phyloP scores from a whole-genome alignment of 1,139 yeast genomes.

The Protomyces pachydermus region DNA sequence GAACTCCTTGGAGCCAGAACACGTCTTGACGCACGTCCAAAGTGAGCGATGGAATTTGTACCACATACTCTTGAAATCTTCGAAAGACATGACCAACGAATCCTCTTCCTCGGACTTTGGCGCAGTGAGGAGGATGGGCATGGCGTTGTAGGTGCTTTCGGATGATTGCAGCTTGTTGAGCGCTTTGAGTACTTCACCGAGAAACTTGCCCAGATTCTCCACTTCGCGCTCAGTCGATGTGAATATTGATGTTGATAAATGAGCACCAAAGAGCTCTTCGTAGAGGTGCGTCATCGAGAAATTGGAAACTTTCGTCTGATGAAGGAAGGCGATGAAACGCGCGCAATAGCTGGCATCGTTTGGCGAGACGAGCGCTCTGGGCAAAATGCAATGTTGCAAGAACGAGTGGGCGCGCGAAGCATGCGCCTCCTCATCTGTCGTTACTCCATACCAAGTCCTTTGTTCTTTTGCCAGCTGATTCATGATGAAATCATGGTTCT shows the following conservation, averaged over 20 bases:
- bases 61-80: constrained; percentile 43
- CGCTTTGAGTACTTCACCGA: constrained; percentile 51
- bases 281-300: constrained; percentile 48
- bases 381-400: constrained; percentile 64
- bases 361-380: constrained; percentile 73
- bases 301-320: constrained; percentile 44
- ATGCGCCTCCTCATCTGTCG: not conserved
- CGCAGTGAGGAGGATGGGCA: constrained; percentile 32
- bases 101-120: constrained; percentile 10
- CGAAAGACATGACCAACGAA: not conserved
- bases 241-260: constrained; percentile 57
- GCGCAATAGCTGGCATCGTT: constrained; percentile 76
- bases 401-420: constrained; percentile 37
- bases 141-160: constrained; percentile 35
- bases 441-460: constrained; percentile 2
- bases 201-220: constrained; percentile 75
- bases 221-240: constrained; percentile 74
- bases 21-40: constrained; percentile 46
- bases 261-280: constrained; percentile 47
- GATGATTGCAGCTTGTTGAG: constrained; percentile 46
- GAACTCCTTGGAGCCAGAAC: constrained; percentile 58
- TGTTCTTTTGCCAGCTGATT: constrained; percentile 40
- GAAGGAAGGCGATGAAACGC: constrained; percentile 53
- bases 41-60: constrained; percentile 53
- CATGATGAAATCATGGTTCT: constrained; percentile 39